phyloP scores from a whole-genome alignment of 768 basidiomycete genomes.

The Lyophyllum shimeji region DNA sequence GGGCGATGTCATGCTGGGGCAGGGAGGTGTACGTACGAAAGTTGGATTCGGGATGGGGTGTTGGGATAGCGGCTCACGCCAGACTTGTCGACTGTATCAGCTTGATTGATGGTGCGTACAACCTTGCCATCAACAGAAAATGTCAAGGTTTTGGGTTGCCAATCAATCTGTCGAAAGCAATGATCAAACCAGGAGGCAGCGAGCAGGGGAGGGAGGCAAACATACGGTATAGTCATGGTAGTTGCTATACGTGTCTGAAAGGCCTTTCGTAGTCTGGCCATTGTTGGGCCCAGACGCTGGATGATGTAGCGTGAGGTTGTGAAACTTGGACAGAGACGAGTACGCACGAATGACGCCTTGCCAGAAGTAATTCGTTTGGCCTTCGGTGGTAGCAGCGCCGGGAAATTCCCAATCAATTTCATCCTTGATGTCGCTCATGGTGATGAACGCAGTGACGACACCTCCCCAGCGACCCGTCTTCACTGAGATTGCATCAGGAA shows the following conservation, averaged over 20 bases:
- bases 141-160: constrained; percentile 66
- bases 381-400: constrained; percentile 57
- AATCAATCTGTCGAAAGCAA: constrained; percentile 60
- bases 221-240: constrained; percentile 78
- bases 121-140: constrained; percentile 71
- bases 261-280: constrained; percentile 45
- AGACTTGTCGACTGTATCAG: constrained; percentile 53
- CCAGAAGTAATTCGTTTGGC: constrained; percentile 84
- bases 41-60: constrained; percentile 79
- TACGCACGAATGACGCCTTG: constrained; percentile 64
- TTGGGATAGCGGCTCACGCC: constrained; percentile 67
- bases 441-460: constrained; percentile 83
- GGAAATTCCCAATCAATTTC: constrained; percentile 91
- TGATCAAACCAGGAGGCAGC: too few species aligned
- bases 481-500: constrained; percentile 37
- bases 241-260: constrained; percentile 64
- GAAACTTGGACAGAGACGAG: not conserved
- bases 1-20: not conserved
- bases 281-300: constrained; percentile 42
- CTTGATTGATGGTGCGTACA: constrained; percentile 66
- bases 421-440: constrained; percentile 82
- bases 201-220: constrained; percentile 6
- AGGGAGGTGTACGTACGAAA: constrained; percentile 52
- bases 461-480: constrained; percentile 81
- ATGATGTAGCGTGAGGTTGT: not conserved